These are phyloP conservation scores for Helminthosporium solani DNA, from an alignment of 2,329 filamentous ascomycete species.

Conservation along the genomic window DNA sequence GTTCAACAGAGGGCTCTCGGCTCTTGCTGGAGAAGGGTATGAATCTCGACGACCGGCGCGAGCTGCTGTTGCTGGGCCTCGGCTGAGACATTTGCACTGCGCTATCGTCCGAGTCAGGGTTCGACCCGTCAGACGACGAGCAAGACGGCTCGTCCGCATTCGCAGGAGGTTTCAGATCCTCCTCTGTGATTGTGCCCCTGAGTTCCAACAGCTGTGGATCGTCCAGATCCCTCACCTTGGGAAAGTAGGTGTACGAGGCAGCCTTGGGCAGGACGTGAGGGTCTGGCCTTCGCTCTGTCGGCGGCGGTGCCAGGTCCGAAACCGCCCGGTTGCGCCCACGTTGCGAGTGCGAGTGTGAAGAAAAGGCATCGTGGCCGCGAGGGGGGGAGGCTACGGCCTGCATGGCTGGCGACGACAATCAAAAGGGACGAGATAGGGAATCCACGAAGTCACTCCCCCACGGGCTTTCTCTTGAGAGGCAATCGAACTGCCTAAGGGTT, in stretches of 20 bases:
- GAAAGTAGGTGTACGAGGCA: constrained; percentile 46
- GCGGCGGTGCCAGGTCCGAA: constrained; percentile 31
- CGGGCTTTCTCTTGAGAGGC: constrained; percentile 3
- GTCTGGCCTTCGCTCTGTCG: constrained; percentile 24
- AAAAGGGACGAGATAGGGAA: not conserved
- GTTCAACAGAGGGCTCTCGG: constrained; percentile 34
- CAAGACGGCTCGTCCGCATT: constrained; percentile 37
- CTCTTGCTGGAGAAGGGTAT: constrained; percentile 38
- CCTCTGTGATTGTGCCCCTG: constrained; percentile 34
- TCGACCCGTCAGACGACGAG: constrained; percentile 48
- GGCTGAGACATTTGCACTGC: constrained; percentile 34
- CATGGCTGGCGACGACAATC: constrained; percentile 25
- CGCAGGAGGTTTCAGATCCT: constrained; percentile 28
- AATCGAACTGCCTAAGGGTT: constrained; percentile 4
- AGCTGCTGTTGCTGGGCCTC: constrained; percentile 30
- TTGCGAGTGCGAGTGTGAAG: constrained; percentile 31
- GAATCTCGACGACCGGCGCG: constrained; percentile 40
- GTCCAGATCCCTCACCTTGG: constrained; percentile 39
- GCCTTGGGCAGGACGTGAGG: constrained; percentile 38
- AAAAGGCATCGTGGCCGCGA: constrained; percentile 32
- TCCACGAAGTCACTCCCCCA: constrained; percentile 7
- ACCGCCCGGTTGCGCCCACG: constrained; percentile 35
- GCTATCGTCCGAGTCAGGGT: constrained; percentile 44
- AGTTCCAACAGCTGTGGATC: constrained; percentile 30
- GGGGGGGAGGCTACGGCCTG: constrained; percentile 35